phyloP scores from a whole-genome alignment of 176 grass and related monocot genomes.

The Saccharum officinarum region DNA sequence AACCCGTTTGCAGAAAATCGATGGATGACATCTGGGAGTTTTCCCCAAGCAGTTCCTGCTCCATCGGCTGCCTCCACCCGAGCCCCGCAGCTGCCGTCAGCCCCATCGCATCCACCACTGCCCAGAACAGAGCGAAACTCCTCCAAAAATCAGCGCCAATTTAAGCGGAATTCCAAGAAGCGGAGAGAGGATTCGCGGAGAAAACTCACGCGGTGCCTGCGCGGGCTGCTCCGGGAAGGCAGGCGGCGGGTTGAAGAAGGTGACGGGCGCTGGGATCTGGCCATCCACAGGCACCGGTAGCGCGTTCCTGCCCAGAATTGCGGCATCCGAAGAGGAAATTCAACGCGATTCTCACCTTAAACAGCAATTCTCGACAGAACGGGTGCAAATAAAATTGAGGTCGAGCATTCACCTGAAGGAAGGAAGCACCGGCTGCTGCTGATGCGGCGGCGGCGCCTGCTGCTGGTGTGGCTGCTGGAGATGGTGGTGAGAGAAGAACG shows the following conservation, averaged over 20 bases:
- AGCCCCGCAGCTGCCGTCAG: conserved; percentile 63
- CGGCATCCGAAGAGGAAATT: conserved; percentile 41
- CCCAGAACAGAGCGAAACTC: conserved; percentile 21
- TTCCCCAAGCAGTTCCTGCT: conserved; percentile 91
- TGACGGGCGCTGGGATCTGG: conserved; percentile 68
- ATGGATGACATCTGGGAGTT: conserved; percentile 99
- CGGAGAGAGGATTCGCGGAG: not conserved
- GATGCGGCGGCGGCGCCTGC: conserved; percentile 42
- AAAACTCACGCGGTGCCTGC: conserved; percentile 68
- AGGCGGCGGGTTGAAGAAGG: conserved; percentile 69
- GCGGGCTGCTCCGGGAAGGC: conserved; percentile 76
- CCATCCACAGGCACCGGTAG: conserved; percentile 78
- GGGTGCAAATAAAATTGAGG: conserved; percentile 29
- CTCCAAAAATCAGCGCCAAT: conserved; percentile 40
- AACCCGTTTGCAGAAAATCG: conserved; percentile 97
- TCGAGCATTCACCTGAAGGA: conserved; percentile 51
- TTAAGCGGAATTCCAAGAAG: conserved; percentile 16
- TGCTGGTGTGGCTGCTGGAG: conserved; percentile 63
- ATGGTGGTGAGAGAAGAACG: conserved; percentile 78
- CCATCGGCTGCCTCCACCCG: conserved; percentile 78
- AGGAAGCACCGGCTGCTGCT: conserved; percentile 52
- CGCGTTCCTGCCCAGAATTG: conserved; percentile 62
- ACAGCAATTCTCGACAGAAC: not conserved
- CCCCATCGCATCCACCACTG: conserved; percentile 74
- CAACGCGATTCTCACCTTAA: not conserved